These are phyloP conservation scores for Fusarium graminum DNA, from an alignment of 2,329 filamentous ascomycete species.

Conservation along the genomic window DNA sequence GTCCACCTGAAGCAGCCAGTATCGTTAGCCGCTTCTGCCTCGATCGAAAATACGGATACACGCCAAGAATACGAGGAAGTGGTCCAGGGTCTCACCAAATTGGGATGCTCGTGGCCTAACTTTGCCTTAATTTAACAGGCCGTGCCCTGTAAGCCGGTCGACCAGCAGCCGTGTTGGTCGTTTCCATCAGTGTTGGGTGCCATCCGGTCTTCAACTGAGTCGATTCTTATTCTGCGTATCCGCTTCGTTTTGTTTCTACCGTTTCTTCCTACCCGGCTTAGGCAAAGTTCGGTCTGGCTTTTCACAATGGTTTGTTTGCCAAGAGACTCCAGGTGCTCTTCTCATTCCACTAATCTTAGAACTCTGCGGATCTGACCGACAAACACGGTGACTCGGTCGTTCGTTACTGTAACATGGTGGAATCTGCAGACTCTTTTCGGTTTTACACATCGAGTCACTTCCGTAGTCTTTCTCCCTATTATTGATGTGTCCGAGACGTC, in stretches of 20 bases:
- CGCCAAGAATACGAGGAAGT: conserved; percentile 31
- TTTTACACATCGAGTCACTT: conserved; percentile 20
- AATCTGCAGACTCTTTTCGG: conserved; percentile 18
- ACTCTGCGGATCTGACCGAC: conserved; percentile 1
- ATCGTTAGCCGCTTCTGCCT: conserved; percentile 28
- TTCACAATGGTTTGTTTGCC: conserved; percentile 19
- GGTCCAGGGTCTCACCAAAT: conserved; percentile 40
- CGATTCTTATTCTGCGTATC: conserved; percentile 14
- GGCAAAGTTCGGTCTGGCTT: conserved; percentile 12
- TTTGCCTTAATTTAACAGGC: conserved; percentile 34
- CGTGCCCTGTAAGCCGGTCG: conserved; percentile 30
- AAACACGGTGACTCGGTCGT: conserved; percentile 12
- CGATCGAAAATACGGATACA: conserved; percentile 24
- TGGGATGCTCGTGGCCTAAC: conserved; percentile 40
- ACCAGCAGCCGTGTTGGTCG: conserved; percentile 33
- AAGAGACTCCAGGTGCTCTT: conserved; percentile 18
- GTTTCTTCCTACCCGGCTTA: conserved; percentile 31
- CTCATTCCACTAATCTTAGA: conserved; percentile 26
- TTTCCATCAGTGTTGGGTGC: conserved; percentile 6
- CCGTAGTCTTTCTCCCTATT: conserved; percentile 9
- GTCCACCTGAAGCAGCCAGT: conserved; percentile 47
- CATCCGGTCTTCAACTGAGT: conserved; percentile 24
- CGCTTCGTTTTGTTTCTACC: conserved; percentile 36
- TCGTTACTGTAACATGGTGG: conserved; percentile 7
- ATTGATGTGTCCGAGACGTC: conserved; percentile 9